Percentiles rank a stretch among this genome's conserved stretches.
Evolutionary conservation across 2,329 filamentous ascomycete genomes (phyloP).

Genomic region (Diplodia scrobiculata): DNA sequence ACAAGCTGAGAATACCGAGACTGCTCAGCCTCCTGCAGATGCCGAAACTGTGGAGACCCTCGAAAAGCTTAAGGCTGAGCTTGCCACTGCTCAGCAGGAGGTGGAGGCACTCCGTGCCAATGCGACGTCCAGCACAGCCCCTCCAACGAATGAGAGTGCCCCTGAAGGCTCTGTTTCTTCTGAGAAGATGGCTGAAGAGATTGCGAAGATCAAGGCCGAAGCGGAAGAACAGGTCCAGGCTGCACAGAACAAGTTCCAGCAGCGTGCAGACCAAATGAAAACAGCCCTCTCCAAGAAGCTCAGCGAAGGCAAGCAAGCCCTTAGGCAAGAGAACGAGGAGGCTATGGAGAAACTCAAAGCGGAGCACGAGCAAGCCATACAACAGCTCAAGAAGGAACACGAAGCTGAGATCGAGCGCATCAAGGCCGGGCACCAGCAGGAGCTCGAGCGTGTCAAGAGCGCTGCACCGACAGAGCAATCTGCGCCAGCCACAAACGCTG

Average conservation of each 20-base stretch:
- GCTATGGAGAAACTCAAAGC: conserved; percentile 41
- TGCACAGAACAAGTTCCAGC: conserved; percentile 67
- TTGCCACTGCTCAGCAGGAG: conserved; percentile 50
- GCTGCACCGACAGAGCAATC: background rate
- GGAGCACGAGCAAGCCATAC: conserved; percentile 51
- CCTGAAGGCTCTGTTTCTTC: conserved; percentile 41
- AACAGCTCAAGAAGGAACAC: conserved; percentile 32
- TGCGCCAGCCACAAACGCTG: background rate
- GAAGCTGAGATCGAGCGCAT: conserved; percentile 42
- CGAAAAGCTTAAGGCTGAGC: conserved; percentile 46
- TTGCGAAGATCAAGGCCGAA: conserved; percentile 43
- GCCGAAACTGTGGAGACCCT: conserved; percentile 31
- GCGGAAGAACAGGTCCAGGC: conserved; percentile 55
- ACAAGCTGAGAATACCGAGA: conserved; percentile 3
- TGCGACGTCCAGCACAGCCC: conserved; percentile 36
- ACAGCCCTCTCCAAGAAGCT: conserved; percentile 69
- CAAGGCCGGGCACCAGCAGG: conserved; percentile 41
- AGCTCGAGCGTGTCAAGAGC: conserved; percentile 41
- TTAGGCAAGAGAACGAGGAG: conserved; percentile 49
- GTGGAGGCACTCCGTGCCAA: conserved; percentile 48
- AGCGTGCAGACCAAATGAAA: conserved; percentile 70
- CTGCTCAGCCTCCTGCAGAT: conserved; percentile 16
- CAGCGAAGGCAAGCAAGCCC: conserved; percentile 51
- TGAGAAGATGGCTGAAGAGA: conserved; percentile 53
- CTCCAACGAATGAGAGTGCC: conserved; percentile 19